These are phyloP conservation scores for Endoconidiophora laricicola DNA, from an alignment of 2,329 filamentous ascomycete species.

Conservation along the genomic window DNA sequence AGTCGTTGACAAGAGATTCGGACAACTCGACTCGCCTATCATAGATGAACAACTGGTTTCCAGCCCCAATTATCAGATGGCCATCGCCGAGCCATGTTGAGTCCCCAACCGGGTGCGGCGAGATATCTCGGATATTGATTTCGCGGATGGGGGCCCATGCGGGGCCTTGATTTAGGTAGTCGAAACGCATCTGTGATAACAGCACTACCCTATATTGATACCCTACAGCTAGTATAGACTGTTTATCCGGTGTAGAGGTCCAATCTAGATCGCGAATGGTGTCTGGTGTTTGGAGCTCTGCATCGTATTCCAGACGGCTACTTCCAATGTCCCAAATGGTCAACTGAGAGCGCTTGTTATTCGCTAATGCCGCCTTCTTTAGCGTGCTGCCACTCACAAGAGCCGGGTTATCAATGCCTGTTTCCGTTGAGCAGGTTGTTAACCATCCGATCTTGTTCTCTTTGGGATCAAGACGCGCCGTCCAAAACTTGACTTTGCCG, in stretches of 20 bases:
- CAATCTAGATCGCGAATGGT: constrained; percentile 78
- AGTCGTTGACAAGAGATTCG: constrained; percentile 38
- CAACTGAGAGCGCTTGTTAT: constrained; percentile 52
- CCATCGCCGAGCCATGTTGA: constrained; percentile 82
- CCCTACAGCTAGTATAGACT: constrained; percentile 81
- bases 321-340: constrained; percentile 86
- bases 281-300: constrained; percentile 56
- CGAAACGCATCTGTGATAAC: constrained; percentile 74
- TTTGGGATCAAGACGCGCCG: constrained; percentile 50
- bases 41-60: constrained; percentile 79
- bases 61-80: constrained; percentile 71
- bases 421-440: constrained; percentile 65
- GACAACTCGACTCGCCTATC: constrained; percentile 55
- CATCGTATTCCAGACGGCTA: constrained; percentile 63
- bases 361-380: constrained; percentile 72
- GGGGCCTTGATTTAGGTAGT: constrained; percentile 77
- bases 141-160: constrained; percentile 77
- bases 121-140: constrained; percentile 64
- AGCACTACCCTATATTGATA: constrained; percentile 75
- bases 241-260: constrained; percentile 78
- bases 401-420: constrained; percentile 53
- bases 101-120: constrained; percentile 80
- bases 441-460: constrained; percentile 60
- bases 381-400: constrained; percentile 74
- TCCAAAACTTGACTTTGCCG: constrained; percentile 71